phyloP scores from a whole-genome alignment of 2,329 filamentous ascomycete genomes.

The Aspergillus neoniger region DNA sequence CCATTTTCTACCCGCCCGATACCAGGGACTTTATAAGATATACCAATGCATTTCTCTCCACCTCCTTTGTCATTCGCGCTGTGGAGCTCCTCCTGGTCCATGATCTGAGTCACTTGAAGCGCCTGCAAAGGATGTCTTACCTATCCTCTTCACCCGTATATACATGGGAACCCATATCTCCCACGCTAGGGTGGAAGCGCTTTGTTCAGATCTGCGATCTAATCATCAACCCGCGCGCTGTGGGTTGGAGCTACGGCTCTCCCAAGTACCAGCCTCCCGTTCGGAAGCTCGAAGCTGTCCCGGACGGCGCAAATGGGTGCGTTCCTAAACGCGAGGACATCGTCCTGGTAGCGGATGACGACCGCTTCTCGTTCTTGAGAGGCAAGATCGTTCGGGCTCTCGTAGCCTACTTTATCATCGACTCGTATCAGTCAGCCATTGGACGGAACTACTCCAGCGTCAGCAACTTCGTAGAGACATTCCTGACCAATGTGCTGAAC shows the following conservation, averaged over 20 bases:
- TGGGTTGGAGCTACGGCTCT: slow-evolving; percentile 20
- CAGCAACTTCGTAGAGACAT: not conserved
- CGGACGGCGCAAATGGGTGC: not conserved
- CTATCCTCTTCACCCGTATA: slow-evolving; percentile 11
- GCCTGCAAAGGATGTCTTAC: slow-evolving; percentile 7
- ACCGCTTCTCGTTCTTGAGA: slow-evolving; percentile 8
- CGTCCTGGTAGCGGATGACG: not conserved
- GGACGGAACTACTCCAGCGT: slow-evolving; percentile 10
- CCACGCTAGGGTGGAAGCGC: slow-evolving; percentile 6
- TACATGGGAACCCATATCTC: slow-evolving; percentile 15
- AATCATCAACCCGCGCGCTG: slow-evolving; percentile 18
- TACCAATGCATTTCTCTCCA: slow-evolving; percentile 20
- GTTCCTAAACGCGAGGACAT: not conserved
- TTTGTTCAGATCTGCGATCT: slow-evolving; percentile 16
- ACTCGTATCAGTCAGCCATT: slow-evolving; percentile 16
- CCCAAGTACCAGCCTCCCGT: slow-evolving; percentile 14
- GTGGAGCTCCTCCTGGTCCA: slow-evolving; percentile 18
- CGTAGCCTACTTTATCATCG: slow-evolving; percentile 14
- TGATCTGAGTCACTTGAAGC: slow-evolving; percentile 11
- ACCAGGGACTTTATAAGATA: slow-evolving; percentile 13
- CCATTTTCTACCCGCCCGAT: slow-evolving; percentile 15
- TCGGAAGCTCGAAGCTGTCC: not conserved
- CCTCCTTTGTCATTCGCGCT: slow-evolving; percentile 17
- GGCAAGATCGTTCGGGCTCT: slow-evolving; percentile 2
- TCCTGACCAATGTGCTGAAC: not conserved